Conservation (phyloP, 2,329 filamentous ascomycete genomes). For the Hymenoscyphus repandus region DNA sequence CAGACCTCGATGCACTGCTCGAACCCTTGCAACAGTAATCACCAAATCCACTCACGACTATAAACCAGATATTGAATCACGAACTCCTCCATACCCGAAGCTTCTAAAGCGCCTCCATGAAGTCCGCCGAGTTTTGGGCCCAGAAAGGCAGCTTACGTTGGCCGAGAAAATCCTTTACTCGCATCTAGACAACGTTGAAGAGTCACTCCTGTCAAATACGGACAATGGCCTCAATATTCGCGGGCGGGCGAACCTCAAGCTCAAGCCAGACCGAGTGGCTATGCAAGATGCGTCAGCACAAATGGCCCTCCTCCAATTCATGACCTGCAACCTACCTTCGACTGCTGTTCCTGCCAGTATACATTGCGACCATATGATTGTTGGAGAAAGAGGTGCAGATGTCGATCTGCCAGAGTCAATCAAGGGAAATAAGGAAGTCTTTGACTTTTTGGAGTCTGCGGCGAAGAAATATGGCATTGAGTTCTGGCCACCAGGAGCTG, state of each 20-base stretch:
- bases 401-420: slow-evolving; percentile 82
- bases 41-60: slow-evolving; percentile 16
- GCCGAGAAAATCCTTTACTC: slow-evolving; percentile 98
- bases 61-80: slow-evolving; percentile 27
- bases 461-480: slow-evolving; percentile 89
- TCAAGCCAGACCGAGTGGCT: slow-evolving; percentile 94
- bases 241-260: slow-evolving; percentile 86
- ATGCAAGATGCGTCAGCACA: slow-evolving; percentile 99
- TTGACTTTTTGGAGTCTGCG: slow-evolving; percentile 93
- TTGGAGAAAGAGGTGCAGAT: slow-evolving; percentile 85
- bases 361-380: slow-evolving; percentile 98
- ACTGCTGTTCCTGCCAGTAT: slow-evolving; percentile 96
- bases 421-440: slow-evolving; percentile 90
- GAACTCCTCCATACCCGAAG: slow-evolving; percentile 70
- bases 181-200: slow-evolving; percentile 84
- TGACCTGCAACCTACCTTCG: slow-evolving; percentile 84
- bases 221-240: slow-evolving; percentile 79
- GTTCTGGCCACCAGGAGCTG: slow-evolving; percentile 90
- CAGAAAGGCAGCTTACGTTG: slow-evolving; percentile 63
- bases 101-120: slow-evolving; percentile 72
- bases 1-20: slow-evolving; percentile 16
- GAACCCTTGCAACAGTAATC: slow-evolving; percentile 28
- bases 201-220: slow-evolving; percentile 77
- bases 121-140: slow-evolving; percentile 68
- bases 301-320: slow-evolving; percentile 98